These are phyloP conservation scores for Syzygium syzygioides DNA, from an alignment of 441 rosid genomes.

Conservation along the genomic window DNA sequence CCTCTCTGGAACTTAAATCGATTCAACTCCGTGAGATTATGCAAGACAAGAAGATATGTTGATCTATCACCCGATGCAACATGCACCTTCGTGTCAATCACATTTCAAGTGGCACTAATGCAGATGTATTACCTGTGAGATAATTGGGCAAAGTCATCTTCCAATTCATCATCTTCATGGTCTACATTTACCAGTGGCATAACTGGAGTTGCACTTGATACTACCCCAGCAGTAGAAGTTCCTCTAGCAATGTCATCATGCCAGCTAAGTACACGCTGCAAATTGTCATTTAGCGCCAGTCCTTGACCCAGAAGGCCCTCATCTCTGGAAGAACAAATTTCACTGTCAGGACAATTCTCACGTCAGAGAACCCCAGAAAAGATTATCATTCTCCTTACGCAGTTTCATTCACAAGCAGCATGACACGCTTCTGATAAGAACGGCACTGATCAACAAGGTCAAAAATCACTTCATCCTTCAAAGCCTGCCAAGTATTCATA, in stretches of 20 bases:
- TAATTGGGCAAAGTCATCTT: slow-evolving; percentile 86
- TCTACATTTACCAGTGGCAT: slow-evolving; percentile 56
- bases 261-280: slow-evolving; percentile 80
- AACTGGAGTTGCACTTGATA: slow-evolving; percentile 31
- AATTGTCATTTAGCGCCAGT: slow-evolving; percentile 66
- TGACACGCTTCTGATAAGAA: slow-evolving; percentile 77
- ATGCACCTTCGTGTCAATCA: neutral
- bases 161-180: slow-evolving; percentile 84
- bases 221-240: slow-evolving; percentile 16
- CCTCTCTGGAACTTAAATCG: neutral
- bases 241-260: slow-evolving; percentile 85
- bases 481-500: slow-evolving; percentile 40
- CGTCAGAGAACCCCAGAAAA: neutral
- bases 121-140: slow-evolving; percentile 56
- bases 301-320: slow-evolving; percentile 85
- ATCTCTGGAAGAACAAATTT: slow-evolving; percentile 40
- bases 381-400: slow-evolving; percentile 34
- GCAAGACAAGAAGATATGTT: neutral
- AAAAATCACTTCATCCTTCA: slow-evolving; percentile 81
- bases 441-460: slow-evolving; percentile 95
- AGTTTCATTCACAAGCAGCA: slow-evolving; percentile 74
- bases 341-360: slow-evolving; percentile 12
- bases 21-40: neutral
- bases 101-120: neutral
- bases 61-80: neutral